Evolutionary conservation across 306 rosid species (phyloP).

Genomic region (Parietaria judaica): DNA sequence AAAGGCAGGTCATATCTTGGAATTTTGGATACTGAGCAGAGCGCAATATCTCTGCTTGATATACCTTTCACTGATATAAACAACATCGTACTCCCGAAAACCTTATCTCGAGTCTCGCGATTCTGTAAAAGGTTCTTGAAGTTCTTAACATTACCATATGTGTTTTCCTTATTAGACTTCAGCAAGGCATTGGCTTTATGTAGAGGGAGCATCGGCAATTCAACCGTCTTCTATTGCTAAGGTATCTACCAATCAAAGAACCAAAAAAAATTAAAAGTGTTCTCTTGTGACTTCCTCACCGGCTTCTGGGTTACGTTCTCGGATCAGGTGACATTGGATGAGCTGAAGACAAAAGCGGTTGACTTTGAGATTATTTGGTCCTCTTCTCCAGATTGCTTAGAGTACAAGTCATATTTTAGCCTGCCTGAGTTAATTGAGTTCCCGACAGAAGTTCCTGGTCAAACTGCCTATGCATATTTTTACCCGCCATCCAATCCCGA

Average conservation of each 20-base stretch:
- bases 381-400: constrained; percentile 72
- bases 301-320: constrained; percentile 4
- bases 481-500: constrained; percentile 67
- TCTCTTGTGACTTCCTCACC: neutral
- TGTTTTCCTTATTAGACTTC: constrained; percentile 43
- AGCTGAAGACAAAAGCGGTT: constrained; percentile 41
- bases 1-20: constrained; percentile 81
- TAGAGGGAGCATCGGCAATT: constrained; percentile 82
- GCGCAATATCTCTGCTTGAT: constrained; percentile 50
- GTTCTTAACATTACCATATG: constrained; percentile 4
- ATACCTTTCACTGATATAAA: constrained; percentile 84
- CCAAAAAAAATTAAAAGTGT: neutral
- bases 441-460: constrained; percentile 89
- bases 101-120: constrained; percentile 11
- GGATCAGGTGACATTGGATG: constrained; percentile 58
- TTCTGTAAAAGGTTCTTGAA: constrained; percentile 7
- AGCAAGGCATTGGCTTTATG: constrained; percentile 46
- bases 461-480: constrained; percentile 84
- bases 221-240: constrained; percentile 74
- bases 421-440: constrained; percentile 80
- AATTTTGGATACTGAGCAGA: constrained; percentile 53
- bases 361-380: constrained; percentile 71
- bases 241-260: constrained; percentile 24
- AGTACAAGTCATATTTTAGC: constrained; percentile 59
- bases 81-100: constrained; percentile 51